phyloP scores from a whole-genome alignment of 2,329 filamentous ascomycete species.

The Leptodontidium sp. region DNA sequence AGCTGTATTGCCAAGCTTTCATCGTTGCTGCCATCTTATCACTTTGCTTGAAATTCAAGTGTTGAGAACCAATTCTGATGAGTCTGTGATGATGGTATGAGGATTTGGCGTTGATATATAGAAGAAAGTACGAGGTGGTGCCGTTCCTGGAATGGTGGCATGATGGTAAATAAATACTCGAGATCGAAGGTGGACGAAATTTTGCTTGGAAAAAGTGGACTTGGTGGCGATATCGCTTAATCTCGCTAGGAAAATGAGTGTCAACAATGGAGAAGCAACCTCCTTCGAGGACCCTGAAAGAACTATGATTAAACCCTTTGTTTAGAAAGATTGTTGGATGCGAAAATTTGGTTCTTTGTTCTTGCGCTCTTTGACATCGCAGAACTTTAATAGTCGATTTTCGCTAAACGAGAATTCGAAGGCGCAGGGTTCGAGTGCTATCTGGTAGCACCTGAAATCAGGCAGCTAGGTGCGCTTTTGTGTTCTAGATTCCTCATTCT shows the following conservation, averaged over 20 bases:
- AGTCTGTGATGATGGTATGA: neutral
- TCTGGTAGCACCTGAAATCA: too few species aligned
- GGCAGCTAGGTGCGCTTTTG: too few species aligned
- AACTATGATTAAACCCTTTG: neutral
- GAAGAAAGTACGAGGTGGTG: neutral
- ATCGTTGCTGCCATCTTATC: slow-evolving; percentile 11
- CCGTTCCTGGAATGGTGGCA: neutral
- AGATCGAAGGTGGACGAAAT: neutral
- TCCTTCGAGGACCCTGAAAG: neutral
- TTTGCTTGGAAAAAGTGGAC: neutral
- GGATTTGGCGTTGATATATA: neutral
- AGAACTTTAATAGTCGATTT: too few species aligned
- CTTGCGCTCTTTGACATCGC: too few species aligned
- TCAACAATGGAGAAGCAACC: neutral
- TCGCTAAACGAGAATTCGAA: too few species aligned
- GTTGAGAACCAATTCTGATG: neutral
- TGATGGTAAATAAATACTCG: neutral
- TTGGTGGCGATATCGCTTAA: neutral
- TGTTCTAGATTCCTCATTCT: too few species aligned
- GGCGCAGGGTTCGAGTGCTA: too few species aligned
- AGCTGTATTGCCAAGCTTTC: slow-evolving; percentile 25
- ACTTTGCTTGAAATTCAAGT: too few species aligned
- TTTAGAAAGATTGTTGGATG: neutral
- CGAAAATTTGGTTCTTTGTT: too few species aligned
- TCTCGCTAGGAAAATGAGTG: neutral